Evolutionary conservation across 2,329 filamentous ascomycete species (phyloP).

Genomic region (Penicillium sumatraense): DNA sequence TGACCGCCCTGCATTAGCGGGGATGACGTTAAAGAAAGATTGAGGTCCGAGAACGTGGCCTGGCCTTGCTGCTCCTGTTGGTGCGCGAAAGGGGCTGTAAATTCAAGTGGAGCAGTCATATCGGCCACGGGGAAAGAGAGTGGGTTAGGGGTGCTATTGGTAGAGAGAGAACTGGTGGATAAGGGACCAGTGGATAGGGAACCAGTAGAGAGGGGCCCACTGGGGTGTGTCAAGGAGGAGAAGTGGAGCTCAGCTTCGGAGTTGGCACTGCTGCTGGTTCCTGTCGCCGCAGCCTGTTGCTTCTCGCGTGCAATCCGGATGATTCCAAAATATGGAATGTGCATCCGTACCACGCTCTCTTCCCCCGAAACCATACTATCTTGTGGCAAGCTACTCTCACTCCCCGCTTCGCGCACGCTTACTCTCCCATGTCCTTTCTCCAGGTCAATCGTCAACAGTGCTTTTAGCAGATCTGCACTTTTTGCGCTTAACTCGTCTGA

Average conservation of each 20-base stretch:
- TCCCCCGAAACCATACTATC: background rate
- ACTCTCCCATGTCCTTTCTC: conserved; percentile 8
- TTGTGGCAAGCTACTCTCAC: background rate
- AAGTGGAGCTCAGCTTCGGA: background rate
- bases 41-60: background rate
- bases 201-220: background rate
- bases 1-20: conserved; percentile 58
- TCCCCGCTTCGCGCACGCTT: conserved; percentile 5
- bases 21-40: conserved; percentile 24
- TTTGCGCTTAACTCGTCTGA: conserved; percentile 37
- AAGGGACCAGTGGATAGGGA: background rate
- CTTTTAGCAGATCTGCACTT: conserved; percentile 20
- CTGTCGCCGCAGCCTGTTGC: background rate
- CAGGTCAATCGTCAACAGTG: conserved; percentile 23
- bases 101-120: background rate
- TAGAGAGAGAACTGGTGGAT: background rate
- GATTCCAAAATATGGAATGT: conserved; percentile 50
- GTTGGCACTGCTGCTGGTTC: background rate
- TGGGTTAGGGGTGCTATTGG: background rate
- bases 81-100: background rate
- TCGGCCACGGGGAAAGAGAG: background rate
- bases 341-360: conserved; percentile 37
- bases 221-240: background rate
- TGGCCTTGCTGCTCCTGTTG: background rate
- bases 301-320: conserved; percentile 39